Base-by-base conservation (phyloP, 345 rosid species). In the Salix caprea region DNA sequence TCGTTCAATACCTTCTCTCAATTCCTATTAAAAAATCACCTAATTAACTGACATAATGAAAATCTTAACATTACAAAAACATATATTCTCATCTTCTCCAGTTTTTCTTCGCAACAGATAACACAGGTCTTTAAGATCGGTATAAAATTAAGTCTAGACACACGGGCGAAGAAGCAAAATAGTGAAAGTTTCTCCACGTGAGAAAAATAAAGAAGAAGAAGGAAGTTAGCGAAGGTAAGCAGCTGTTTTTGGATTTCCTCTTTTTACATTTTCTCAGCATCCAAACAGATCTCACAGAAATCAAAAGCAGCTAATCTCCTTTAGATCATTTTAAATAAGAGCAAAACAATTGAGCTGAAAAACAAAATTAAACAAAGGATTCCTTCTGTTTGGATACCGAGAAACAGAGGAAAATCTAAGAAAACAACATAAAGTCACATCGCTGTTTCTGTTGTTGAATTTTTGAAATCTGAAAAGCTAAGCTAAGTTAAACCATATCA, bases 221-320 rank as follows among this genome's bases (percentile, higher is more conserved):
- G 7, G 37, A 36, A 36, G 6, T 5, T 16, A 50, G n/a, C 58
- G 19, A 18, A 52, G 21, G 7, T 58, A 58, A 58, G 62, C 62
- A 10, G 62, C 62, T 9, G 28, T 23, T n/a, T 3, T 58, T 54
- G 23, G 4, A n/a, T 32, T 28, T 32, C 23, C 16, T 16, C 36
- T 44, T 24, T 44, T 18, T 6, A 60, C 21, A 14, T 5, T 8
- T 39, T 65, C 75, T 46, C 16, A 1, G 21, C 46, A 81, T 73
- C 69, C 75, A 68, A 79, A 71, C 44, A 52, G 76, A 82, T 42
- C 64, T 70, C 46, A 9, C 15, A 30, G 60, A 61, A 10, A 4
- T 11, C 40, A 67, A 9, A 65, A 60, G 23, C 65, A 37, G 52
- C 18, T 30, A 10, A 76, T 18, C 67, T 78, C 69, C 73, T 71